Evolutionary conservation across 2,329 filamentous ascomycete species (phyloP).

Genomic region (Rhytidhysteron rufulum): DNA sequence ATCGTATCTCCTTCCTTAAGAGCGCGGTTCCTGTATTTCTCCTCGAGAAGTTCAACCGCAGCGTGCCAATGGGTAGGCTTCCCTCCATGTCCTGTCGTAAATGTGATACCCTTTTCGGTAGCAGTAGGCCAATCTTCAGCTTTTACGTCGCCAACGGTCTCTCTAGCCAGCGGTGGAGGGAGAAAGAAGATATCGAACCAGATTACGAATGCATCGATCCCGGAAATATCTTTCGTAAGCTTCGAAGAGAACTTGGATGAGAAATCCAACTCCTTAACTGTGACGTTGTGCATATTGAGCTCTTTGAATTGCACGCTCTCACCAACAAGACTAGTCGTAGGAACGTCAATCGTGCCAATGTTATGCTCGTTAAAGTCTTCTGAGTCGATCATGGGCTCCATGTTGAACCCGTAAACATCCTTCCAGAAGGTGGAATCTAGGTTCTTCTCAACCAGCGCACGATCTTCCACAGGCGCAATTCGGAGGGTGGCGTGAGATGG

Average conservation of each 20-base stretch:
- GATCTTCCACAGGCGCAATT: slow-evolving; percentile 74
- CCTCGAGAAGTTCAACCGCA: slow-evolving; percentile 68
- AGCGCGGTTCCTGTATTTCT: slow-evolving; percentile 45
- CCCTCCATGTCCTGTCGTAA: slow-evolving; percentile 78
- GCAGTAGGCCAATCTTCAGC: slow-evolving; percentile 59
- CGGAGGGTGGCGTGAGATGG: slow-evolving; percentile 82
- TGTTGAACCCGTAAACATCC: slow-evolving; percentile 91
- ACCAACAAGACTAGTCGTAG: slow-evolving; percentile 39
- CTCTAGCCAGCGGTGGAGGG: slow-evolving; percentile 49
- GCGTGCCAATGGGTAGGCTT: slow-evolving; percentile 89
- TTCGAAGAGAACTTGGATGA: slow-evolving; percentile 62
- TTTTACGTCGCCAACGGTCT: slow-evolving; percentile 51
- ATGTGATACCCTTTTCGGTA: slow-evolving; percentile 63
- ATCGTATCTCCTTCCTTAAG: slow-evolving; percentile 57
- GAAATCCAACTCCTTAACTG: slow-evolving; percentile 71
- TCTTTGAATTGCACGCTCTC: slow-evolving; percentile 64
- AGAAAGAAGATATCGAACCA: slow-evolving; percentile 97
- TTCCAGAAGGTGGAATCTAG: slow-evolving; percentile 68
- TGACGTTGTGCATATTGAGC: slow-evolving; percentile 72
- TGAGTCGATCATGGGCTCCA: slow-evolving; percentile 81
- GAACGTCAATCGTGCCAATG: slow-evolving; percentile 30
- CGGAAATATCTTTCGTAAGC: slow-evolving; percentile 59
- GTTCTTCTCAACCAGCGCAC: slow-evolving; percentile 75
- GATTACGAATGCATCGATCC: slow-evolving; percentile 80
- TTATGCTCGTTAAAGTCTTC: slow-evolving; percentile 67